A percentile compares a stretch with the other conserved stretches of the same genome.
These are phyloP conservation scores for Bonia amplexicaulis DNA, from an alignment of 176 grass and related monocot species.

Conservation along the genomic window DNA sequence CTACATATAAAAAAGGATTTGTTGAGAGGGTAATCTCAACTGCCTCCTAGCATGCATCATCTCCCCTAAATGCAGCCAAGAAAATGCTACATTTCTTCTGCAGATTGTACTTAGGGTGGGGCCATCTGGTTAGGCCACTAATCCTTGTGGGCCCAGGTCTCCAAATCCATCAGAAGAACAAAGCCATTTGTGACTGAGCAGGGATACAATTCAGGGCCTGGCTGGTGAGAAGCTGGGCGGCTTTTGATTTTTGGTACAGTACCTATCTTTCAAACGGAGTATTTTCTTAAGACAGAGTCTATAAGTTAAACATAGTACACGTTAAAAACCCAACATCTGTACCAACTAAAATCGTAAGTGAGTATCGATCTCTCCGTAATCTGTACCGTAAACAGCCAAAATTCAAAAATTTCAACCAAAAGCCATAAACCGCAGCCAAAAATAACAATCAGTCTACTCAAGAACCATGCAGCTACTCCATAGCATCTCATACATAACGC, in stretches of 20 bases:
- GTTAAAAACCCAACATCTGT: too few relatives aligned
- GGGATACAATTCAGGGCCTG: constrained; percentile 32
- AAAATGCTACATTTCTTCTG: constrained; percentile 24
- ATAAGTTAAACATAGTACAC: too few relatives aligned
- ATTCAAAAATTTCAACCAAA: too few relatives aligned
- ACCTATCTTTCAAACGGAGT: too few relatives aligned
- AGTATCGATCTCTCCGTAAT: too few relatives aligned
- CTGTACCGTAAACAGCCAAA: too few relatives aligned
- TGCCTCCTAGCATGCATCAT: constrained; percentile 6
- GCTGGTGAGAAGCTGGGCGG: too few relatives aligned
- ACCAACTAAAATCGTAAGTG: too few relatives aligned
- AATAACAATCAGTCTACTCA: too few relatives aligned
- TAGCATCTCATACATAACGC: constrained; percentile 20
- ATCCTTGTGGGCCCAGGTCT: background rate
- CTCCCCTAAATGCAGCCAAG: constrained; percentile 13
- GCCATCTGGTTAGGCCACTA: constrained; percentile 24
- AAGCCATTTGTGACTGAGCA: background rate
- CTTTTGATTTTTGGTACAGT: too few relatives aligned
- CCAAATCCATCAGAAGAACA: constrained; percentile 23
- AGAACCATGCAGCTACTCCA: constrained; percentile 5
- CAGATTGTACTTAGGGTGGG: constrained; percentile 19
- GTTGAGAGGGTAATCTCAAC: constrained; percentile 35
- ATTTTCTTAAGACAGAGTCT: too few relatives aligned
- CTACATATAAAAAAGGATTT: constrained; percentile 1
- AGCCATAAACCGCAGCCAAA: too few relatives aligned